Evolutionary conservation across 1,139 yeast genomes (phyloP), one percentile per base, ranked within the genome.

Genomic region (Entelexis sorbosivorans): DNA sequence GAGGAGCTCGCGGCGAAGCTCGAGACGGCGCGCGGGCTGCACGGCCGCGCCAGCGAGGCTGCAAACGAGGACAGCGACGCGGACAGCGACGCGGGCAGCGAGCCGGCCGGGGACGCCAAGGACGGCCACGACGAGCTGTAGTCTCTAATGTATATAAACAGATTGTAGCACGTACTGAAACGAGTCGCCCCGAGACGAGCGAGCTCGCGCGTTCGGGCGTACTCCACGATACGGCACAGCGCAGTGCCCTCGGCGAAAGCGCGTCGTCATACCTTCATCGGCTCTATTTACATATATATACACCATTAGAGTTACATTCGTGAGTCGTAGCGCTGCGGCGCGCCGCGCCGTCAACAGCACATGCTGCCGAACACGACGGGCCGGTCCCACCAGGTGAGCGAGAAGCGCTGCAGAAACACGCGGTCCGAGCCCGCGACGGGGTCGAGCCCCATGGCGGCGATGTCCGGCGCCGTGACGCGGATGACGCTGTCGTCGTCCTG

Each of bases 371-470:
- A 56, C 33, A 61, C 64, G 4, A 68, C 71, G 9, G 69, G 69
- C 19, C 69, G 63, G 19, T 73, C 72, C 78, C 81, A 81, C 76
- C 82, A 81, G n/a, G 69, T 60, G 43, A 70, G 62, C 2, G 78
- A 74, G 57, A 84, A 71, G 33, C 74, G 73, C 49, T 70, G 64
- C 17, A 82, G 69, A 63, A 84, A 82, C 32, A 71, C 72, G 38
- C 75, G 64, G 63, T 84, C 93, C 31, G 73, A 72, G 10, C 64
- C 58, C 19, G 81, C 74, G 60, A 81, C 77, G 1, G 91, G 88
- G 63, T 84, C 91, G 50, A 84, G 69, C 34, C 87, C 93, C 82
- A 83, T 77, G 51, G 81, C 85, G 17, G 73, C 67, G 51, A 84
- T 63, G 62, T 83, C 91, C 5, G 50, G 55, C 5, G 53, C 38